Base-by-base conservation (phyloP, 2,329 filamentous ascomycete genomes). In the Stromatinia cepivora region DNA sequence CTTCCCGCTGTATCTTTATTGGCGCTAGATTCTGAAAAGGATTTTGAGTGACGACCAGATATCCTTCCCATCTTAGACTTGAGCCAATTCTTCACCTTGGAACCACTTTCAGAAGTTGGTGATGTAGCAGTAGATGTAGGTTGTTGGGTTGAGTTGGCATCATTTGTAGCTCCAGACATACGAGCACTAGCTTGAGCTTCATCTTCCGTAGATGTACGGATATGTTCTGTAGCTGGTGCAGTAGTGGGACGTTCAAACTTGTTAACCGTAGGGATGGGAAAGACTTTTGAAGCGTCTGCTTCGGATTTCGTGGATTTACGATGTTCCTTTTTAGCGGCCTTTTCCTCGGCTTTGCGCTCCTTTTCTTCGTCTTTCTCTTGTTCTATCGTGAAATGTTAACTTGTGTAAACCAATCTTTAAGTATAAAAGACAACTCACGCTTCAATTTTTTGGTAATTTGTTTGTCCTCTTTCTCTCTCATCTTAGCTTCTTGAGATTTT, bases 401-500 rank as follows among this genome's bases (percentile, higher is more conserved):
- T 68, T 9, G 11, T n/a, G 1, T 17, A 2, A 39, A 17, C 20
- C 2, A 7, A 45, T 22, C 8, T 50, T 42, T 17, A n/a, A 25
- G 13, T 34, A 46, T 11, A 9, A 53, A 20, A 50, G n/a, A 17
- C 25, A 58, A 80, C 87, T 78, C 79, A 91, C 90, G 86, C 78
- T 85, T 90, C 22, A 86, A 75, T 72, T 84, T 85, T 75, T 82
- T 85, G 52, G 83, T 81, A 22, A 84, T 82, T 6, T 86, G 84
- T 66, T 84, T 84, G 5, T 84, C 77, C 76, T 88, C 86, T 70
- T 80, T 83, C 61, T 86, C 84, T 15, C 84, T 81, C 66, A 86
- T 81, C 73, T 87, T 88, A 73, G 87, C 84, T 59, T 80, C 82
- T 59, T 83, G 83, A 62, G 86, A 84, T 63, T 88, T 84, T 66